Base-by-base conservation (phyloP, 176 grass and related monocot genomes). In the Paspalum vaginatum region DNA sequence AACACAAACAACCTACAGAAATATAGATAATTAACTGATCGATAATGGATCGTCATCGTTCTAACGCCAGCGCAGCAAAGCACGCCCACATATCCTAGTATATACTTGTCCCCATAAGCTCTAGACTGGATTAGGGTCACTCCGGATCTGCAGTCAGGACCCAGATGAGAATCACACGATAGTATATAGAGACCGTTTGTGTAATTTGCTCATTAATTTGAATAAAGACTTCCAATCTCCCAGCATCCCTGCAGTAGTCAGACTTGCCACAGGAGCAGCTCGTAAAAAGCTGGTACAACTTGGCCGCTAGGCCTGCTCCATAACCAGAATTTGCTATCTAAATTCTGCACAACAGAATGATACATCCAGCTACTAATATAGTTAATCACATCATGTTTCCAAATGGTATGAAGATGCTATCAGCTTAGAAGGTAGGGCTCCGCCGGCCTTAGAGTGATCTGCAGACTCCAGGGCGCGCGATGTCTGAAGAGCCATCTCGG, bases 401-500 rank as follows among this genome's bases (percentile, higher is more conserved):
- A 42, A 98, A 98, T 42, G 95, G 92, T 57, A 98, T 94, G 47
- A 91, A 92, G 72, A 92, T 94, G 49, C 78, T 78, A 76, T 98
- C 92, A 7, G 67, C 74, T 94, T 94, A 9, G 68, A 64, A 50
- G 87, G 80, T 7, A 94, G 73, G 42, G 65, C 52, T 13, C 81
- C 78, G 41, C 85, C 41, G 1, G 92, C 39, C 69, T 85, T 88
- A 53, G 79, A 60, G 79, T 63, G 78, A 43, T 91, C 12, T 7
- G 77, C 90, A 27, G 90, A 81, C 86, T 98, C 92, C 48, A 98
- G 75, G 6, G 95, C 81, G 10, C 95, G 90, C 18, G 92, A 98
- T 68, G 92, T 88, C 70, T 98, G 92, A 68, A 98, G 88, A 45
- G 90, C 92, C 89, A 98, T 91, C 92, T 94, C 90, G 1, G 92